Base-by-base conservation (phyloP, 805 yeast species). In the Cyberlindnera mrakii region DNA sequence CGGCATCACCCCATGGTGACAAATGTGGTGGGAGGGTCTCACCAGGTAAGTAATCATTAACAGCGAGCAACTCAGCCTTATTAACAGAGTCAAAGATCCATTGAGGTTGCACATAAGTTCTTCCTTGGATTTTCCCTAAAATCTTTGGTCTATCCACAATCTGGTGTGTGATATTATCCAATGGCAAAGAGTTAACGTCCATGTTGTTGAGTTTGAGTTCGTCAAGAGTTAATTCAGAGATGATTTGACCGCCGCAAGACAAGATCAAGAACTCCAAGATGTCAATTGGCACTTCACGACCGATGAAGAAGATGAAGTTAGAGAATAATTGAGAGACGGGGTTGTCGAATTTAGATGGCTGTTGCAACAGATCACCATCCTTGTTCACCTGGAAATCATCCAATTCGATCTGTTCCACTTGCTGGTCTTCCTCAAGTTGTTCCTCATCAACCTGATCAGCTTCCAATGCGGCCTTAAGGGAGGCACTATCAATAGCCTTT, bases 1-100 rank as follows among this genome's bases (percentile, higher is more conserved):
- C 88, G 38, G 90, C 77, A 68, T 93, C 99, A 54, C 98, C 98
- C 98, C 99, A 93, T 71, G 99, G 99, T 41, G 96, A 86, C 58
- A 93, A 72, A 66, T 93, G 99, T 31, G 99, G 97, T 36, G 99
- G 99, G 51, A 93, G 72, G 5, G 87, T 70, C 67, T 91, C 97
- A 44, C 99, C 99, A 5, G 96, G 96, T 35, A 95, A 85, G 60
- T 93, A 93, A 43, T 73, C 74, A 43, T 82, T 80, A 18, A 87
- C 96, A 16, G 93, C 78, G 46, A 85, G 71, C 47, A 93, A 71
- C 46, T 76, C 71, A 39, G 78, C 76, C 66, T 84, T 83, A 70
- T 93, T 93, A 47, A 93, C 69, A 58, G 84, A 82, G 63, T 93
- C 99, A 63, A 93, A 90, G 27, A 93, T 73, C 99, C 99, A 93